Evolutionary conservation across 495 filamentous ascomycete genomes (phyloP).

Genomic region (Usnea hakonensis): DNA sequence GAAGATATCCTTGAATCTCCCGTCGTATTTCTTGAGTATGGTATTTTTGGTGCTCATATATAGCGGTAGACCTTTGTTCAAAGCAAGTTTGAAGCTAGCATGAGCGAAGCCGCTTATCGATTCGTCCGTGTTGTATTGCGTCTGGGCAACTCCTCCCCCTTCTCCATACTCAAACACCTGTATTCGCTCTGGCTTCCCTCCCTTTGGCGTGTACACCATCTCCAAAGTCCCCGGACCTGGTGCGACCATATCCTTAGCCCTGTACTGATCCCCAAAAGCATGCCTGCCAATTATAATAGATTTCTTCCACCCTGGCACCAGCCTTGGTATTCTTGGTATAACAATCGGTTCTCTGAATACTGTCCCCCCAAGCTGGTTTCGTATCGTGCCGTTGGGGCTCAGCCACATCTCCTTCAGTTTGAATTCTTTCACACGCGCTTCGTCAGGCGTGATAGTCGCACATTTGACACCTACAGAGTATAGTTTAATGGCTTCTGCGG

Average conservation of each 20-base stretch:
- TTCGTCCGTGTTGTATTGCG: conserved; percentile 96
- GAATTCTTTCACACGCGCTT: conserved; percentile 94
- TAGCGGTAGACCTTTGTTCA: conserved; percentile 76
- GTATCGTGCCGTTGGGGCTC: conserved; percentile 95
- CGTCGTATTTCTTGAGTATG: conserved; percentile 97
- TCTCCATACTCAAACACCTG: conserved; percentile 86
- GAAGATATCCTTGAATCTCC: conserved; percentile 98
- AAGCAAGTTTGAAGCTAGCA: conserved; percentile 87
- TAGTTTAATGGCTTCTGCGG: conserved; percentile 96
- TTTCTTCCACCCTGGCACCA: conserved; percentile 95
- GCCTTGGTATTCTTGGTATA: conserved; percentile 81
- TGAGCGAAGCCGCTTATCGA: conserved; percentile 92
- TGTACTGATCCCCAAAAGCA: conserved; percentile 98
- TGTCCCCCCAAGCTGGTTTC: conserved; percentile 90
- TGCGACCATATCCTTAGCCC: conserved; percentile 81
- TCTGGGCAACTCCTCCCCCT: conserved; percentile 74
- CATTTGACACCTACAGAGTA: conserved; percentile 98
- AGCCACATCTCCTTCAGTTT: conserved; percentile 99
- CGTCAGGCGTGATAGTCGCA: conserved; percentile 97
- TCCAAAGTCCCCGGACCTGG: conserved; percentile 75
- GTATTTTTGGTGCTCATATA: conserved; percentile 99
- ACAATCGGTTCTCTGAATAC: conserved; percentile 98
- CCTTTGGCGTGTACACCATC: conserved; percentile 85
- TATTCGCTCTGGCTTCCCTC: conserved; percentile 75
- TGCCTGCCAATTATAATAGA: conserved; percentile 98